Base-by-base conservation (phyloP, 2,329 filamentous ascomycete species). In the Pseudogymnoascus sp. region DNA sequence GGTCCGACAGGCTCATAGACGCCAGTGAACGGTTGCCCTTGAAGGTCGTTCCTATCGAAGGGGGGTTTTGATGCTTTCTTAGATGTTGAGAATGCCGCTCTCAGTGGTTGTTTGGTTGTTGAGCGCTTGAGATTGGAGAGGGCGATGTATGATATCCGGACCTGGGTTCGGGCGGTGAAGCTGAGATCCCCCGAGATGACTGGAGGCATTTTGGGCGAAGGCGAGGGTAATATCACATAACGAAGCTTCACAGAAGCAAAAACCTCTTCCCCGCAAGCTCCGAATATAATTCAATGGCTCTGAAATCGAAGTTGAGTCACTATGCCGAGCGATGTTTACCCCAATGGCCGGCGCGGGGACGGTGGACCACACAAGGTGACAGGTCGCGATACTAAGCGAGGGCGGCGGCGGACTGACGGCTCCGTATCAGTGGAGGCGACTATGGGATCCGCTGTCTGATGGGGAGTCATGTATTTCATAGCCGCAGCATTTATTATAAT, bases 1-100 rank as follows among this genome's bases (percentile, higher is more conserved):
- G 84, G 84, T 61, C 80, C 75, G 5, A 81, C 83, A 5, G 86
- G 76, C 70, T 89, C 86, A 75, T 89, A 89, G 66, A 79, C 80
- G 46, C 81, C 79, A 7, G 84, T 85, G 72, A 81, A 89, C 16
- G 82, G 82, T 70, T 87, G 84, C 61, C 80, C 82, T 63, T 82
- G 80, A 67, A 88, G 88, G 74, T 88, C 85, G 7, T 84, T 84
- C 40, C 84, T 81, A 67, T 80, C 66, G 31, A 66, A 71, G 23
- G 66, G 65, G 11, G 69, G 65, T 16, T 68, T 79, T 49, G 68
- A 67, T 42, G 62, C 66, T 59, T 74, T 68, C 49, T 75, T 71
- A 28, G 72, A 74, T 11, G 72, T 70, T 28, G 75, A 74, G 63
- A 77, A 66, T 28, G 63, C 34, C n/a, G 38, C 49, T 56, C 49